Evolutionary conservation across 2,329 filamentous ascomycete genomes (phyloP).

Genomic region (Conoideocrella luteorostrata): DNA sequence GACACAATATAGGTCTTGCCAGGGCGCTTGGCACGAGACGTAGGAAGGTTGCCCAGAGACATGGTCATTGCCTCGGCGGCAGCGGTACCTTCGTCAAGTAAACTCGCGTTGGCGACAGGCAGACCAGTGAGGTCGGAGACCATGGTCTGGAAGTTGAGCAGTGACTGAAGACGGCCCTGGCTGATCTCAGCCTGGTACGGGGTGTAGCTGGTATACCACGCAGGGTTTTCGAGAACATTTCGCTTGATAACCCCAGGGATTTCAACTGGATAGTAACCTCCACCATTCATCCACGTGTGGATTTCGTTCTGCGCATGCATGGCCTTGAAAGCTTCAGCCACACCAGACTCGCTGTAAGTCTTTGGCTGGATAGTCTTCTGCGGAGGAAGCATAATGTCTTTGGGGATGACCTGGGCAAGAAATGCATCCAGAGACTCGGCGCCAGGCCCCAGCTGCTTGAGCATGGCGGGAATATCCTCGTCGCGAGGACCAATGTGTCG

Average conservation of each 20-base stretch:
- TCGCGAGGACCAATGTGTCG: conserved; percentile 83
- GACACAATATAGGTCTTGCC: conserved; percentile 83
- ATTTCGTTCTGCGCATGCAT: conserved; percentile 30
- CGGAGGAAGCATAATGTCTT: conserved; percentile 55
- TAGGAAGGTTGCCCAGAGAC: conserved; percentile 69
- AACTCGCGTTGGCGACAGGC: conserved; percentile 81
- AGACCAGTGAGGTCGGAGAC: conserved; percentile 82
- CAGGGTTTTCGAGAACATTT: conserved; percentile 87
- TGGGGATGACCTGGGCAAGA: conserved; percentile 74
- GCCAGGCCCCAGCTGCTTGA: conserved; percentile 70
- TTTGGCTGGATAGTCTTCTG: conserved; percentile 36
- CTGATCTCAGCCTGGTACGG: conserved; percentile 97
- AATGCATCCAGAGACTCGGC: conserved; percentile 72
- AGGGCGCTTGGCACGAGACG: conserved; percentile 63
- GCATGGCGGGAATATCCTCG: conserved; percentile 67
- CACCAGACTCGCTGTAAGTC: conserved; percentile 40
- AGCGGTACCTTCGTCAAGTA: conserved; percentile 86
- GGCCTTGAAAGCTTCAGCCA: conserved; percentile 26
- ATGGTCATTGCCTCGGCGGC: conserved; percentile 95
- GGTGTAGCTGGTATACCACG: conserved; percentile 97
- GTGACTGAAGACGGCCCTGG: conserved; percentile 83
- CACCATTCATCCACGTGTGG: conserved; percentile 69
- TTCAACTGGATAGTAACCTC: conserved; percentile 81
- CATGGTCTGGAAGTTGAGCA: conserved; percentile 94
- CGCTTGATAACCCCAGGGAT: conserved; percentile 86